Conservation (phyloP, 305 asterid genomes). For the Rubia peregrina region DNA sequence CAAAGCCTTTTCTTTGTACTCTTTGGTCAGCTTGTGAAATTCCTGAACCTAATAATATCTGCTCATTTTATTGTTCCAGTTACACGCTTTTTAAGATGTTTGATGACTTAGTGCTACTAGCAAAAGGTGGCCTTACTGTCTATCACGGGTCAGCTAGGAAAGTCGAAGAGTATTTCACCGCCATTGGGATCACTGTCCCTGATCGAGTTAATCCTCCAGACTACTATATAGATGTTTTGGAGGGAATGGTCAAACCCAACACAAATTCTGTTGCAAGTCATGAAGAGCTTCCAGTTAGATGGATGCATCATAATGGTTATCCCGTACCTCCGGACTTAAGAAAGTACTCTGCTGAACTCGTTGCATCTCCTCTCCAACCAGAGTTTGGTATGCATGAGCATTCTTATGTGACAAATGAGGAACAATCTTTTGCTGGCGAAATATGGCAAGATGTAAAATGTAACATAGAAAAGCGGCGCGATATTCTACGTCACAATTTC, state of each 20-base stretch:
- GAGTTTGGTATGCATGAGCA: slow-evolving; percentile 26
- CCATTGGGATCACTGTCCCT: slow-evolving; percentile 72
- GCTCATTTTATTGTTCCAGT: slow-evolving; percentile 42
- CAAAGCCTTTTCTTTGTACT: background rate
- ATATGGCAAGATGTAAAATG: slow-evolving; percentile 87
- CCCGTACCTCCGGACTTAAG: slow-evolving; percentile 76
- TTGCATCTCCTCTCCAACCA: slow-evolving; percentile 21
- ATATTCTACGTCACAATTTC: slow-evolving; percentile 68
- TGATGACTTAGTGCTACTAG: slow-evolving; percentile 84
- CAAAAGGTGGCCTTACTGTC: slow-evolving; percentile 86
- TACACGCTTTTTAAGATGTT: slow-evolving; percentile 71
- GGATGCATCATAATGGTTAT: slow-evolving; percentile 89
- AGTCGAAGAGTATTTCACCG: slow-evolving; percentile 76
- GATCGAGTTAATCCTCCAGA: slow-evolving; percentile 96
- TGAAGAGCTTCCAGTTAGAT: slow-evolving; percentile 76
- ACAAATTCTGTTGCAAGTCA: slow-evolving; percentile 47
- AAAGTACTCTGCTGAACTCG: slow-evolving; percentile 33
- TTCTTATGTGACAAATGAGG: slow-evolving; percentile 36
- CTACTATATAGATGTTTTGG: slow-evolving; percentile 82
- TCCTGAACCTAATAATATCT: background rate
- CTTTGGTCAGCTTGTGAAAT: background rate
- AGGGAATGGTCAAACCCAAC: slow-evolving; percentile 75
- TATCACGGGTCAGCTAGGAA: slow-evolving; percentile 79
- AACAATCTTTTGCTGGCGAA: slow-evolving; percentile 80
- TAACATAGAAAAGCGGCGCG: slow-evolving; percentile 58